These are phyloP conservation scores for Thalassiosira oceanica DNA, from an alignment of 352 stramenopile species.

Conservation along the genomic window DNA sequence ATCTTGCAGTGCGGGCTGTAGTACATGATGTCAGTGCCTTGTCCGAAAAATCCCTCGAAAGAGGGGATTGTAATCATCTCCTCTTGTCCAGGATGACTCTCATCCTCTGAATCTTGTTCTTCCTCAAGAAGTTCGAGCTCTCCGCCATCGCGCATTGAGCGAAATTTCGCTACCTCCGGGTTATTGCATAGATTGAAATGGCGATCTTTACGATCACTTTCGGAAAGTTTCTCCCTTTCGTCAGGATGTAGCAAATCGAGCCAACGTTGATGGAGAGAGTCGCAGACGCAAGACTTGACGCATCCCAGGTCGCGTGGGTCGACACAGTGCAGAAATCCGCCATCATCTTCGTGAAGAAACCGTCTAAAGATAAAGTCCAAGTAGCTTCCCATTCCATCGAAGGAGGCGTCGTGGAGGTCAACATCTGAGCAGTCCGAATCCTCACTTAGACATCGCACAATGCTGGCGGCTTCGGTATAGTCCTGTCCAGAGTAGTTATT, in stretches of 20 bases:
- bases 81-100: too few species aligned
- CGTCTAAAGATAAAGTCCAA: slow-evolving; percentile 39
- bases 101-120: slow-evolving; percentile 10
- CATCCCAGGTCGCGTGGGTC: slow-evolving; percentile 38
- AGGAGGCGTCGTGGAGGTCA: slow-evolving; percentile 10
- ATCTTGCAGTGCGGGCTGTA: slow-evolving; percentile 31
- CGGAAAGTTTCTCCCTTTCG: slow-evolving; percentile 15
- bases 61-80: slow-evolving; percentile 44
- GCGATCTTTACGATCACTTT: slow-evolving; percentile 13
- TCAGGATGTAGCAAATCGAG: slow-evolving; percentile 32
- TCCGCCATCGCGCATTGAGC: slow-evolving; percentile 11
- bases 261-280: slow-evolving; percentile 31
- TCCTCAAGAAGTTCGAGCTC: slow-evolving; percentile 16
- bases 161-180: slow-evolving; percentile 18
- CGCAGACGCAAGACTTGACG: slow-evolving; percentile 27
- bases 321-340: slow-evolving; percentile 28
- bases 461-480: slow-evolving; percentile 20
- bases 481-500: slow-evolving; percentile 16
- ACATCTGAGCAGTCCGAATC: slow-evolving; percentile 40
- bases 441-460: slow-evolving; percentile 36
- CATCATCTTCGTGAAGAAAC: slow-evolving; percentile 29
- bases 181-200: slow-evolving; percentile 10
- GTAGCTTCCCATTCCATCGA: slow-evolving; percentile 32
- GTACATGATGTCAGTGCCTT: slow-evolving; percentile 46
- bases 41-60: slow-evolving; percentile 50